Evolutionary conservation across 2,329 filamentous ascomycete species (phyloP), one percentile per base, ranked within the genome.

Genomic region (Aspergillus tanneri): DNA sequence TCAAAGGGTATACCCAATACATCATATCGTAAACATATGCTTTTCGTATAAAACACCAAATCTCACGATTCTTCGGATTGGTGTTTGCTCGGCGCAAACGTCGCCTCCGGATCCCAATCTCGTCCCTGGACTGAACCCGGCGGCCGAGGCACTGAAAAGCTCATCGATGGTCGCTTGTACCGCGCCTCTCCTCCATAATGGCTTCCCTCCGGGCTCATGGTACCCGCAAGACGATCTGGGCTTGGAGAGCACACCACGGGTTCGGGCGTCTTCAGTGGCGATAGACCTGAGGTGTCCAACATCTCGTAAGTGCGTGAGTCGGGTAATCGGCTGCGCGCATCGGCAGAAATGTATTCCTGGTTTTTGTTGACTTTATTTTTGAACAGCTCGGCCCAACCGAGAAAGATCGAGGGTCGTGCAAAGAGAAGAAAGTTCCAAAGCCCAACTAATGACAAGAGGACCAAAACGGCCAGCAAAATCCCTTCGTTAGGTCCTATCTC

Each of bases 321-420:
- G 67, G 81, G 78, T 55, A 83, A 83, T 50, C 78, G 69, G 50
- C 82, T 77, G 59, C 81, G 80, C 38, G 90, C 90, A 65, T 96
- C 92, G 37, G 87, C 85, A 30, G 89, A 95, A 55, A 96, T 87
- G 61, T 96, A 97, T 68, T 97, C 92, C 60, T 86, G 82, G 50
- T 73, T 70, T 27, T 65, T 68, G 18, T 72, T 69, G 51, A 82
- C 71, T 40, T 74, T 63, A 28, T 70, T 66, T 46, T 68, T 73
- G 56, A 84, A 68, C 34, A 91, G 72, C 21, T 95, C 84, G 34
- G 76, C 58, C 93, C 93, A 99, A 53, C 87, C 93, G 3, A 77
- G 80, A 46, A 95, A 76, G 85, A 97, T 95, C n/a, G 87, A 86
- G 67, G 82, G 84, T 43, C 91, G 86, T 28, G 87, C 86, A 24